Conservation (phyloP, 1,284 basidiomycete species). For the Phylloporus sp. region DNA sequence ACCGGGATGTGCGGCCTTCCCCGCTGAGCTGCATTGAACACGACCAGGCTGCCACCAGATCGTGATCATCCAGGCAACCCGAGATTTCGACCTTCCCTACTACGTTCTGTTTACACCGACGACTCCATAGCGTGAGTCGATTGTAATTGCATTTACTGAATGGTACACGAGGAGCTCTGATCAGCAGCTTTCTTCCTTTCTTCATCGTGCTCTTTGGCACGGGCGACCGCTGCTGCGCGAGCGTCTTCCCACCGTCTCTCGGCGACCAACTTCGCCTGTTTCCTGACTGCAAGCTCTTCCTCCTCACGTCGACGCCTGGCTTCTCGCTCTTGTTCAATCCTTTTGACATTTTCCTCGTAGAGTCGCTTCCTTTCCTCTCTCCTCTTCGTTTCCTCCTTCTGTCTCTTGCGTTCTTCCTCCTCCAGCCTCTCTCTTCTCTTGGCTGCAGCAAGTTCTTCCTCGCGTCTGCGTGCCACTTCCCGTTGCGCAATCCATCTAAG, state of each 20-base stretch:
- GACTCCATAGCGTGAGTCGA: neutral
- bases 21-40: no score
- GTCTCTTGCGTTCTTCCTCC: neutral
- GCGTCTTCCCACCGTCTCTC: slow-evolving; percentile 1
- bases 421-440: neutral
- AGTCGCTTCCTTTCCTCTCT: neutral
- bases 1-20: no score
- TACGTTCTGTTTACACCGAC: no score
- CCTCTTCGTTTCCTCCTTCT: neutral
- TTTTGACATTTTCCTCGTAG: neutral
- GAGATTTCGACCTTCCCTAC: no score
- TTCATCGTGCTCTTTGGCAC: neutral
- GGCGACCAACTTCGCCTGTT: neutral
- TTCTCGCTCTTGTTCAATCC: neutral
- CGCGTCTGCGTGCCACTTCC: neutral
- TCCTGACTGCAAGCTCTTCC: neutral
- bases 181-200: neutral
- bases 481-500: no score
- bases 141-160: neutral
- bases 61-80: no score
- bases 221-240: neutral
- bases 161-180: neutral
- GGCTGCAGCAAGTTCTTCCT: no score
- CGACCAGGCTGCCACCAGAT: no score
- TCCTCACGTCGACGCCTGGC: neutral